phyloP scores from a whole-genome alignment of 805 yeast species.

The Metschnikowia continentalis region DNA sequence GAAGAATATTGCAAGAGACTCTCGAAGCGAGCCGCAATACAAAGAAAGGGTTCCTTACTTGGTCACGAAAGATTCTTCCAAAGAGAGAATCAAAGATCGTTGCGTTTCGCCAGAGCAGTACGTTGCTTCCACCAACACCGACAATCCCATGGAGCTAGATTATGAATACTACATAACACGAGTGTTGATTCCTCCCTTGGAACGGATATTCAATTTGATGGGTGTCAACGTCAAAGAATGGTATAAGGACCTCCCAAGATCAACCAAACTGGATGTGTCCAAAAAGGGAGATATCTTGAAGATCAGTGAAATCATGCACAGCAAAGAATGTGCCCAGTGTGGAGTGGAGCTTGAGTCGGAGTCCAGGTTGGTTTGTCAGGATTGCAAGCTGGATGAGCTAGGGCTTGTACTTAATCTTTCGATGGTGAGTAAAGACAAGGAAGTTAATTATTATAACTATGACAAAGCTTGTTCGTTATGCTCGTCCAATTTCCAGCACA shows the following conservation, averaged over 20 bases:
- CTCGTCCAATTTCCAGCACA: slow-evolving; percentile 16
- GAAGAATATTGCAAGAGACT: slow-evolving; percentile 58
- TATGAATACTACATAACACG: slow-evolving; percentile 80
- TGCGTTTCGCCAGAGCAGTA: slow-evolving; percentile 76
- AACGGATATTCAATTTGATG: slow-evolving; percentile 71
- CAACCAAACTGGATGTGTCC: slow-evolving; percentile 10
- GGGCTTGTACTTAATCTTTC: slow-evolving; percentile 30
- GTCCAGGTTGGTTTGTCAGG: slow-evolving; percentile 17
- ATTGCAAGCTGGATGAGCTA: slow-evolving; percentile 29
- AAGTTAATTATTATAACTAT: slow-evolving; percentile 10
- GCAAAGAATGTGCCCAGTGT: slow-evolving; percentile 12
- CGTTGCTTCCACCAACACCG: slow-evolving; percentile 33
- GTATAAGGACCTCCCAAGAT: slow-evolving; percentile 64
- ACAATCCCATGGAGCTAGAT: slow-evolving; percentile 52
- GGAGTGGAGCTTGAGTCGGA: slow-evolving; percentile 8
- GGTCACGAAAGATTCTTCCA: slow-evolving; percentile 54
- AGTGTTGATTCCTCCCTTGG: slow-evolving; percentile 85
- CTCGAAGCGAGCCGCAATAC: slow-evolving; percentile 78
- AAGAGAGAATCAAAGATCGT: slow-evolving; percentile 66
- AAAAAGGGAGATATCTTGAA: slow-evolving; percentile 10
- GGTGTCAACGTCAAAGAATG: slow-evolving; percentile 80
- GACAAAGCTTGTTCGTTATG: slow-evolving; percentile 21
- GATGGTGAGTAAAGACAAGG: slow-evolving; percentile 16
- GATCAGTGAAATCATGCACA: slow-evolving; percentile 10
- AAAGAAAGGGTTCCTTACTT: slow-evolving; percentile 85